Base-by-base conservation (phyloP, 768 basidiomycete genomes). In the Coprinopsis strossmayeri region DNA sequence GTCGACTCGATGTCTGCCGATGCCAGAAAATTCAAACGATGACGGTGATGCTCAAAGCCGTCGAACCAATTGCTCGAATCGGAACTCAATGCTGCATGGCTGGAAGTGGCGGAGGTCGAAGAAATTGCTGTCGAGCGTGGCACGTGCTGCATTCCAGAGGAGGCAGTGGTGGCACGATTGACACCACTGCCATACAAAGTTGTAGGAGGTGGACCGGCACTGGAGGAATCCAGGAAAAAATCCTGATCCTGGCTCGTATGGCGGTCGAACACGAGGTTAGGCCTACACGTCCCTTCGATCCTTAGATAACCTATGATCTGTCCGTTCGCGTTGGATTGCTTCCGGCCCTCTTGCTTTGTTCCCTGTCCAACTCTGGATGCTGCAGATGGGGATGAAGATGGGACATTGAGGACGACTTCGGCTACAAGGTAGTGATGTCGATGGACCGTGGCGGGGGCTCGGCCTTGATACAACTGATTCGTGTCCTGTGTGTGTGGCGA, bases 231-330 rank as follows among this genome's bases (percentile, higher is more conserved):
- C 37, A 5, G 18, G 37, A 38, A 18, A n/a, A n/a, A n/a, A n/a
- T n/a, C n/a, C n/a, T 32, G 30, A 15, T 7, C 30, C 10, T 21
- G 37, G 37, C 7, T 38, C 13, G 12, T 21, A 23, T 5, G 40
- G 21, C 3, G 40, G 25, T 23, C 40, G 13, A 42, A 24, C 11
- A 39, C 27, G 27, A 39, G 25, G 34, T 43, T 21, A 26, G 45
- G 42, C 15, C 45, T 10, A 20, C 50, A 51, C 1, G 44, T 51
- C 2, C 45, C 45, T 23, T 51, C 50, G n/a, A 51, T 51, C 4
- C 43, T 28, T 18, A 51, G 26, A 27, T 46, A 34, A 1, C 50
- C 50, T 21, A 26, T 24, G 17, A 46, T 37, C 15, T 32, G 28
- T 12, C 23, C 32, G 21, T 7, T 20, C 13, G 18, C 11, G 15